Conservation (phyloP, 2,329 filamentous ascomycete species). For the Fusarium nanum region DNA sequence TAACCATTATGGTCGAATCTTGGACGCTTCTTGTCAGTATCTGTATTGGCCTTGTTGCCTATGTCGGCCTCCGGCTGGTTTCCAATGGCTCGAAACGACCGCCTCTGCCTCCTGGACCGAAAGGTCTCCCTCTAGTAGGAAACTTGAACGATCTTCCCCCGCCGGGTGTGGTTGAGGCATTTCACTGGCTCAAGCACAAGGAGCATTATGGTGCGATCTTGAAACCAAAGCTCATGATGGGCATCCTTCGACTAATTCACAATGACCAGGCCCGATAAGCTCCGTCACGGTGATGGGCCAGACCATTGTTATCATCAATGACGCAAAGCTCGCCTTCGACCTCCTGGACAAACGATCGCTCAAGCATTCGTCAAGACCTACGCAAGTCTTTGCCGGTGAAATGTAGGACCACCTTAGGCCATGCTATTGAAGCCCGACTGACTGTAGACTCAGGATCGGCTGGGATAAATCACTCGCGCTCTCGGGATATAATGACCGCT, state of each 20-base stretch:
- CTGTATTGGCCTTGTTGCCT: background rate
- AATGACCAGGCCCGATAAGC: conserved; percentile 57
- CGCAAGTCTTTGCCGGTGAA: conserved; percentile 28
- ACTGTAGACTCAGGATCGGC: conserved; percentile 13
- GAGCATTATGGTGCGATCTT: conserved; percentile 20
- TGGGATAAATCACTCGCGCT: conserved; percentile 51
- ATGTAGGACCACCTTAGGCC: conserved; percentile 7
- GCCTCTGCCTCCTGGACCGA: conserved; percentile 33
- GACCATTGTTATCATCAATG: conserved; percentile 57
- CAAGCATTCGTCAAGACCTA: conserved; percentile 28
- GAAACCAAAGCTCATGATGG: background rate
- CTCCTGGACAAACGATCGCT: conserved; percentile 48
- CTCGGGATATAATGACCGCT: conserved; percentile 52
- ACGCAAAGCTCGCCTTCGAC: conserved; percentile 50
- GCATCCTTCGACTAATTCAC: background rate
- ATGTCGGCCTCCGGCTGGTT: background rate
- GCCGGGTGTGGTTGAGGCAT: conserved; percentile 13
- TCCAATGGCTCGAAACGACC: background rate
- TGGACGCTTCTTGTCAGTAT: background rate
- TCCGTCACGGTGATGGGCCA: conserved; percentile 55
- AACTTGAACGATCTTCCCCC: conserved; percentile 32
- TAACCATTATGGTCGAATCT: background rate
- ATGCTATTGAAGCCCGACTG: background rate
- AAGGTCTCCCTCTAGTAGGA: conserved; percentile 26
- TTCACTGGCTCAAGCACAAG: conserved; percentile 40